phyloP scores from a whole-genome alignment of 176 grass and related monocot species.

The Rhynchospora pubera region DNA sequence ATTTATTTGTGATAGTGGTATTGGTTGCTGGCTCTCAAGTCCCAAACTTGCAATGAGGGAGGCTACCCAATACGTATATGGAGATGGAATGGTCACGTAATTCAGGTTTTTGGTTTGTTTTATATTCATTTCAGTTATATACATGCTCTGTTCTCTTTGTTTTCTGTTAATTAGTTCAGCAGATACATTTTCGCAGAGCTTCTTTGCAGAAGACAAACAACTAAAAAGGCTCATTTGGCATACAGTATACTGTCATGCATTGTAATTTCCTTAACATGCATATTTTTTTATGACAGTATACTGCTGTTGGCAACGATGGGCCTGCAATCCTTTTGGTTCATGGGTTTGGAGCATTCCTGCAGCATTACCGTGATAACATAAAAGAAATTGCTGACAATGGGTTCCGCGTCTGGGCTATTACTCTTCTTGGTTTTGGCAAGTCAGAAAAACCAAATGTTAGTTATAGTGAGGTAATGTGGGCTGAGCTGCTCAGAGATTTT shows the following conservation, averaged over 20 bases:
- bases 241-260: too few species aligned
- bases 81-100: constrained; percentile 89
- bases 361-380: constrained; percentile 90
- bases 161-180: not conserved
- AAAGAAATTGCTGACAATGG: constrained; percentile 49
- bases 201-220: not conserved
- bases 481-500: constrained; percentile 79
- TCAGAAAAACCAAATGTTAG: constrained; percentile 80
- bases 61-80: constrained; percentile 55
- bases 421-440: constrained; percentile 82
- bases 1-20: constrained; percentile 73
- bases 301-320: constrained; percentile 51
- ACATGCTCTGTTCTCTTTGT: not conserved
- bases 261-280: not conserved
- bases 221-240: not conserved
- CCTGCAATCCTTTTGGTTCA: constrained; percentile 83
- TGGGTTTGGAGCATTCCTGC: constrained; percentile 91
- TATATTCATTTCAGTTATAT: not conserved
- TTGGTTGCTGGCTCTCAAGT: constrained; percentile 65
- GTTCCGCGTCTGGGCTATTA: constrained; percentile 79
- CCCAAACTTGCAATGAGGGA: constrained; percentile 41
- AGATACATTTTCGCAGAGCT: not conserved
- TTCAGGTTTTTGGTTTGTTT: constrained; percentile 46
- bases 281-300: constrained; percentile 47
- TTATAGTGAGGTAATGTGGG: constrained; percentile 88